These are phyloP conservation scores for Myriosclerotinia curreyana DNA, from an alignment of 2,329 filamentous ascomycete genomes.

Conservation along the genomic window DNA sequence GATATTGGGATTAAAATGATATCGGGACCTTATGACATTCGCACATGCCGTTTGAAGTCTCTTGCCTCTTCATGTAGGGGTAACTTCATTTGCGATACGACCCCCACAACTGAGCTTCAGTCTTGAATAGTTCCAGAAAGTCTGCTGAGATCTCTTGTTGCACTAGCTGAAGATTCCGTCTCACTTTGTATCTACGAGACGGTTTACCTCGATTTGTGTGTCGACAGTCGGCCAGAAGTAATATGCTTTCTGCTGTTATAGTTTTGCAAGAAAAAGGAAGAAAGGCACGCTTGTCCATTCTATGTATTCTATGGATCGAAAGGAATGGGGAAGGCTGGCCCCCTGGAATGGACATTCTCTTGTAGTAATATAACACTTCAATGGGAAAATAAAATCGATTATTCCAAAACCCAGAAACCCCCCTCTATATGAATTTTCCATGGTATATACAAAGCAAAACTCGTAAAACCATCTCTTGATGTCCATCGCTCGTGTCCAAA, in stretches of 20 bases:
- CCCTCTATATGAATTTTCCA: conserved; percentile 29
- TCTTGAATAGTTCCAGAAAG: not conserved
- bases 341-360: not conserved
- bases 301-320: not conserved
- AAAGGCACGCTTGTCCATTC: not conserved
- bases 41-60: not conserved
- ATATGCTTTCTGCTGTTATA: not conserved
- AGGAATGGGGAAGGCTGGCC: too few relatives aligned
- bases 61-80: not conserved
- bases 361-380: not conserved
- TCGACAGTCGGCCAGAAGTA: not conserved
- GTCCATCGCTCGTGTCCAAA: conserved; percentile 27
- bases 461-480: conserved; percentile 8
- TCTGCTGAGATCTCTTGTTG: not conserved
- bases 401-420: conserved; percentile 10
- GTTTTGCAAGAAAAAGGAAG: not conserved
- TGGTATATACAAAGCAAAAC: conserved; percentile 34
- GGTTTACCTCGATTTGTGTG: not conserved
- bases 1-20: not conserved
- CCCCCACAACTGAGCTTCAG: not conserved
- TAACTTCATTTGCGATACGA: not conserved
- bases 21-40: not conserved
- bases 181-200: not conserved
- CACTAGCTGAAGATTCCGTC: not conserved
- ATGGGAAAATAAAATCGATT: conserved; percentile 13